These are phyloP conservation scores for Tricholoma saponaceum DNA, from an alignment of 768 basidiomycete genomes.

Conservation along the genomic window DNA sequence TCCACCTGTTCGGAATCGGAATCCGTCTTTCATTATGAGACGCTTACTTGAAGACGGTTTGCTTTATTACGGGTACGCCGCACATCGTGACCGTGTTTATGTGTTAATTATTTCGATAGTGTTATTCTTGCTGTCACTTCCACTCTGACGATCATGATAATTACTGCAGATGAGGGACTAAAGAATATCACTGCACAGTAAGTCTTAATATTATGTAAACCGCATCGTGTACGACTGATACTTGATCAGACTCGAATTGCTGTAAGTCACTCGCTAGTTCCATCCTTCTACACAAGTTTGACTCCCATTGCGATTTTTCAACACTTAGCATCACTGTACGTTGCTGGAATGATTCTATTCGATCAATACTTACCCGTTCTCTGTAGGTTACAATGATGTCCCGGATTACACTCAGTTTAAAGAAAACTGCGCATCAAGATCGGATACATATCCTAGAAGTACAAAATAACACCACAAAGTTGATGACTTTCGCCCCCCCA, in stretches of 20 bases:
- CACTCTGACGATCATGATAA: constrained; percentile 43
- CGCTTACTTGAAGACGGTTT: constrained; percentile 42
- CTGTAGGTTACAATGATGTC: constrained; percentile 63
- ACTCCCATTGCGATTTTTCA: not conserved
- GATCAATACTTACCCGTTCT: constrained; percentile 3
- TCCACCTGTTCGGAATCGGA: constrained; percentile 29
- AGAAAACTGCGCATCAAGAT: constrained; percentile 31
- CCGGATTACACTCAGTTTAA: constrained; percentile 60
- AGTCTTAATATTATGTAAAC: constrained; percentile 15
- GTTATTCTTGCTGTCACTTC: constrained; percentile 42
- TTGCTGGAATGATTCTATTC: not conserved
- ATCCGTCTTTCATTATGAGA: constrained; percentile 34
- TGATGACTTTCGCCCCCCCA: not conserved
- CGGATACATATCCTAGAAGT: not conserved
- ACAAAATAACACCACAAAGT: not conserved
- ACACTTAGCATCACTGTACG: not conserved
- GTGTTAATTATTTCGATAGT: constrained; percentile 18
- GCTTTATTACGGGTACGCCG: constrained; percentile 39
- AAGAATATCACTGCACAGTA: constrained; percentile 48
- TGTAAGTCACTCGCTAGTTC: constrained; percentile 24
- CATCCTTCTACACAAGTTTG: not conserved
- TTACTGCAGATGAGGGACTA: constrained; percentile 36
- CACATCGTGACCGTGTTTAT: not conserved
- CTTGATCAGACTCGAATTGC: constrained; percentile 30
- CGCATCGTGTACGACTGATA: not conserved